phyloP scores from a whole-genome alignment of 164 flowering plant genomes.

The Aristolochia californica region DNA sequence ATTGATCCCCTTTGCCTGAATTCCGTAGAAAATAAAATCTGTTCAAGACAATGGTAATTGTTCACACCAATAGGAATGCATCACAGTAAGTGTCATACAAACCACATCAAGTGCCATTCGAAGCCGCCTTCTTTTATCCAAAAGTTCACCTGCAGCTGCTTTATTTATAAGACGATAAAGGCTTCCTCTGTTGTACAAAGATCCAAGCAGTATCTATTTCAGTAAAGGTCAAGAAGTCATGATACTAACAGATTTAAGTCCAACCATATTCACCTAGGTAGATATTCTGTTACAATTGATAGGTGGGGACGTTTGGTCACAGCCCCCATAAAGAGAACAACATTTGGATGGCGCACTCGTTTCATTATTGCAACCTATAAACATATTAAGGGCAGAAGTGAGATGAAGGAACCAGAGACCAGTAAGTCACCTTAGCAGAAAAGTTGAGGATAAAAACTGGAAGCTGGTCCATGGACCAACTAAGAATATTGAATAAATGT shows the following conservation, averaged over 20 bases:
- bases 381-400: constrained; percentile 5
- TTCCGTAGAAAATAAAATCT: not conserved
- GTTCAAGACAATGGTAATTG: not conserved
- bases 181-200: constrained; percentile 64
- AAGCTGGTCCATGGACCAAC: too few species aligned
- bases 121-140: constrained; percentile 71
- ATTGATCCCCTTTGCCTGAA: constrained; percentile 91
- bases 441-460: too few species aligned
- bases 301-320: constrained; percentile 88
- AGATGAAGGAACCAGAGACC: not conserved
- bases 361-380: constrained; percentile 92
- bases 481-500: too few species aligned
- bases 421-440: too few species aligned
- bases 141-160: constrained; percentile 60
- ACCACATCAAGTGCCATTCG: constrained; percentile 99
- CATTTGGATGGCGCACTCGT: constrained; percentile 94
- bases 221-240: not conserved
- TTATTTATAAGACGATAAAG: constrained; percentile 75
- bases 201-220: not conserved
- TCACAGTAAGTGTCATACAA: constrained; percentile 14
- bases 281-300: constrained; percentile 89
- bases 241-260: too few species aligned
- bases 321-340: constrained; percentile 99
- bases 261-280: constrained; percentile 52
- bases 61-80: not conserved